Evolutionary conservation across 208 protist species (phyloP).

Genomic region (Hexamita inflata): DNA sequence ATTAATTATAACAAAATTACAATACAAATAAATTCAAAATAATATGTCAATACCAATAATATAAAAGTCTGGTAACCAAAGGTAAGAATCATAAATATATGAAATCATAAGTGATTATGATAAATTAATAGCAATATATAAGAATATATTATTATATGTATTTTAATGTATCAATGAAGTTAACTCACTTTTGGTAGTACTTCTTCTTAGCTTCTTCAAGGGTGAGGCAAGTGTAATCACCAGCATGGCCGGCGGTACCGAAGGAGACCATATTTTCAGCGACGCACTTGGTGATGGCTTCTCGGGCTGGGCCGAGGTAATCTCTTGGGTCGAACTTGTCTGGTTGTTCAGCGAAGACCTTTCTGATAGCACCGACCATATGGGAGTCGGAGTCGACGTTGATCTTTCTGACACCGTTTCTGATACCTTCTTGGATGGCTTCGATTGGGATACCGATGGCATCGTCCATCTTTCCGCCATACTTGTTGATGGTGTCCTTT

Average conservation of each 20-base stretch:
- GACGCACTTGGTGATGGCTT: constrained; percentile 28
- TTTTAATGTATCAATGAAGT: too few relatives aligned
- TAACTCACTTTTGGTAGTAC: constrained; percentile 35
- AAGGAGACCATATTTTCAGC: constrained; percentile 35
- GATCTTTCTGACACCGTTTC: constrained; percentile 44
- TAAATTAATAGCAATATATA: too few relatives aligned
- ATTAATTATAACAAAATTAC: too few relatives aligned
- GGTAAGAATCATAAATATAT: too few relatives aligned
- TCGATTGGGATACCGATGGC: constrained; percentile 44
- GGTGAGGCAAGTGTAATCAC: constrained; percentile 28
- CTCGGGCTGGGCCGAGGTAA: constrained; percentile 39
- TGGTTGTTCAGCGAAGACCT: constrained; percentile 41
- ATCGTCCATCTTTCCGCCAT: constrained; percentile 44
- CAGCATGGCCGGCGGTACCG: constrained; percentile 38
- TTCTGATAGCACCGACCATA: constrained; percentile 43
- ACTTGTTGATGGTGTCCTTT: constrained; percentile 42
- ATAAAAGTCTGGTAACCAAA: too few relatives aligned
- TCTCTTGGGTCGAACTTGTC: constrained; percentile 46
- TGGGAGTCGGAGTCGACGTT: constrained; percentile 48
- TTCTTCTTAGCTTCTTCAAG: constrained; percentile 38
- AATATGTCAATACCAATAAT: too few relatives aligned
- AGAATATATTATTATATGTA: too few relatives aligned
- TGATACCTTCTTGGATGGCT: constrained; percentile 33
- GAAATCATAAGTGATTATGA: too few relatives aligned
- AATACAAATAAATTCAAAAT: too few relatives aligned